Evolutionary conservation across 441 rosid genomes (phyloP).

Genomic region (Pelargonium citronellum): DNA sequence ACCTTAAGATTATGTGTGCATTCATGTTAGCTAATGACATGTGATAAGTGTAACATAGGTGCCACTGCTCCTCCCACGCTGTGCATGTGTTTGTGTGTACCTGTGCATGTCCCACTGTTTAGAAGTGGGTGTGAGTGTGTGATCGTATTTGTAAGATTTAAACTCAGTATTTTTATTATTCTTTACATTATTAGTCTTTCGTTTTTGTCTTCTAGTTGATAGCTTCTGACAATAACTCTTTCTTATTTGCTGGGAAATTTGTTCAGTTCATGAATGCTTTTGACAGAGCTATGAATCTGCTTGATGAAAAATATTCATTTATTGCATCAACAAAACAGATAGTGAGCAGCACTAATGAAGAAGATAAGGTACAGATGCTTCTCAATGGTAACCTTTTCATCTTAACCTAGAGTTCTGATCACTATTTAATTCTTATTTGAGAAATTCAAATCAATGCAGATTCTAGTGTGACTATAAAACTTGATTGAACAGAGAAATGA

Average conservation of each 20-base stretch:
- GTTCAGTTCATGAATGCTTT: conserved; percentile 69
- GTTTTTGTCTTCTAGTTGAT: background rate
- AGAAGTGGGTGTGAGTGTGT: background rate
- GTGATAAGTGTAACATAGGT: background rate
- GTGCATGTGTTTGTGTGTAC: background rate
- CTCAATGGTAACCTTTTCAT: background rate
- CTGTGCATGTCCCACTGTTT: background rate
- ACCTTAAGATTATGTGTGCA: background rate
- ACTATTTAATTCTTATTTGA: background rate
- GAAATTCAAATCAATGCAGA: background rate
- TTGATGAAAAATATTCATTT: conserved; percentile 60
- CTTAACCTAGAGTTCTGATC: background rate
- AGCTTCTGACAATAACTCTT: conserved; percentile 9
- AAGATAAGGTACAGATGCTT: conserved; percentile 50
- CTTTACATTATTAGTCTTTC: background rate
- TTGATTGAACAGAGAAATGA: background rate
- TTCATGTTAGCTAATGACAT: conserved; percentile 9
- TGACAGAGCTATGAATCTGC: conserved; percentile 65
- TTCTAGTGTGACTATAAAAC: background rate
- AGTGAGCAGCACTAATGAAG: conserved; percentile 61
- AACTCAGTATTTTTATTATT: background rate
- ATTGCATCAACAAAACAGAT: conserved; percentile 64
- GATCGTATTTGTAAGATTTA: background rate
- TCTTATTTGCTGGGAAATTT: conserved; percentile 20
- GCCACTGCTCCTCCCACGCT: background rate